These are phyloP conservation scores for Tetrahymena borealis DNA, from an alignment of 73 alveolate species.

Conservation along the genomic window DNA sequence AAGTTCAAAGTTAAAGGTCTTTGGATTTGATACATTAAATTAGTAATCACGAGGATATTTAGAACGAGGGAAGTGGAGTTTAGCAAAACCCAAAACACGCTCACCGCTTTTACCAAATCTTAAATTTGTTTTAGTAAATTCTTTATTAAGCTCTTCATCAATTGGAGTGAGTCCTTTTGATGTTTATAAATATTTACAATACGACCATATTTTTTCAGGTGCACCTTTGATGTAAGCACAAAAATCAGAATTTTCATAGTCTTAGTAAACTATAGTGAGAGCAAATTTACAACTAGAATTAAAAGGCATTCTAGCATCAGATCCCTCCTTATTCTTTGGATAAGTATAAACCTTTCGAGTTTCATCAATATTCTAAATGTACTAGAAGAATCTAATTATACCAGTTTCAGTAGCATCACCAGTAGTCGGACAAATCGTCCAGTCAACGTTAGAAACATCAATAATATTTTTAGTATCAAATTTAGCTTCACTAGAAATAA, in stretches of 20 bases:
- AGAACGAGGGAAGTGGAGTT: slow-evolving; percentile 27
- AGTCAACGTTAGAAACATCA: background rate
- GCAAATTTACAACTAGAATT: slow-evolving; percentile 46
- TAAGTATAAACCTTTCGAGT: slow-evolving; percentile 30
- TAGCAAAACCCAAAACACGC: slow-evolving; percentile 81
- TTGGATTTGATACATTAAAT: slow-evolving; percentile 47
- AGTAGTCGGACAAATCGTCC: slow-evolving; percentile 45
- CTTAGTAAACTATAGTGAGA: slow-evolving; percentile 21
- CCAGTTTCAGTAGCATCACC: slow-evolving; percentile 97
- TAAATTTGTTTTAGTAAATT: slow-evolving; percentile 48
- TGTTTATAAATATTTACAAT: slow-evolving; percentile 53
- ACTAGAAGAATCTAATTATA: slow-evolving; percentile 78
- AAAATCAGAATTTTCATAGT: slow-evolving; percentile 30
- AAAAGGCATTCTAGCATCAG: slow-evolving; percentile 54
- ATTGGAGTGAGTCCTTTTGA: slow-evolving; percentile 5
- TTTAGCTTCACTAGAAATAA: slow-evolving; percentile 32
- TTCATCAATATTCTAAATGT: slow-evolving; percentile 50
- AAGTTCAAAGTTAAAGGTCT: slow-evolving; percentile 59
- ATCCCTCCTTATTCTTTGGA: slow-evolving; percentile 20
- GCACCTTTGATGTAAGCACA: slow-evolving; percentile 94
- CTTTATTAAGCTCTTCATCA: slow-evolving; percentile 29
- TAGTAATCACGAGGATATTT: slow-evolving; percentile 38
- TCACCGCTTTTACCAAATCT: slow-evolving; percentile 71
- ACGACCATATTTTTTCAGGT: slow-evolving; percentile 89
- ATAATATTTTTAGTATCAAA: slow-evolving; percentile 13